These are phyloP conservation scores for Coemansia sp. DNA, from an alignment of 192 early-diverging fungal species.

Conservation along the genomic window DNA sequence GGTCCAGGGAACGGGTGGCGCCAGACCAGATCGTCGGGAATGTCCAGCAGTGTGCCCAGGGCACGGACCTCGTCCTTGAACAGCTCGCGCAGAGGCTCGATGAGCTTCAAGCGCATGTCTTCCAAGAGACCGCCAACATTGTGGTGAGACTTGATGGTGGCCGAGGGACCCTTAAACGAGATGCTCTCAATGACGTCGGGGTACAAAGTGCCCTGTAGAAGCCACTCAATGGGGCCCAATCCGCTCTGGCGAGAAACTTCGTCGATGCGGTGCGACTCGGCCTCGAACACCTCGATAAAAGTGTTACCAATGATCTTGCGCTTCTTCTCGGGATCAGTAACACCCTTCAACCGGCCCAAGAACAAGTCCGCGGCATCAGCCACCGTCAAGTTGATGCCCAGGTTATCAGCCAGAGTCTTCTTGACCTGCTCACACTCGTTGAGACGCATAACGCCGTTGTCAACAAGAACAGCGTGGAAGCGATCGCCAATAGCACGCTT, in stretches of 20 bases:
- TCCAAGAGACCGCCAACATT: conserved; percentile 97
- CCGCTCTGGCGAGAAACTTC: conserved; percentile 67
- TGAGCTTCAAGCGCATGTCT: conserved; percentile 97
- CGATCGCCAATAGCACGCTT: conserved; percentile 96
- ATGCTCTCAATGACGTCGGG: conserved; percentile 99
- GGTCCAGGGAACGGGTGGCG: conserved; percentile 99
- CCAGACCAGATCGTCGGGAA: conserved; percentile 96
- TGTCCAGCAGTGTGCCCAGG: conserved; percentile 84
- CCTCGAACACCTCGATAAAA: conserved; percentile 97
- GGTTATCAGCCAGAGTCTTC: conserved; percentile 78
- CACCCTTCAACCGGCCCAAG: conserved; percentile 80
- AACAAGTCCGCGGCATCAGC: conserved; percentile 86
- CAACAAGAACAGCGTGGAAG: conserved; percentile 97
- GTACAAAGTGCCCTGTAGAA: conserved; percentile 97
- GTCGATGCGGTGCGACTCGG: conserved; percentile 87
- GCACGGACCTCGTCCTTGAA: conserved; percentile 99
- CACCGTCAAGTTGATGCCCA: conserved; percentile 95
- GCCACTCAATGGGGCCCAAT: conserved; percentile 82
- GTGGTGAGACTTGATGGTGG: conserved; percentile 99
- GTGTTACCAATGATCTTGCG: conserved; percentile 99
- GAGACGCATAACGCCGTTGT: conserved; percentile 98
- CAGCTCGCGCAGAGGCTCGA: conserved; percentile 96
- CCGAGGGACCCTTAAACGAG: conserved; percentile 98
- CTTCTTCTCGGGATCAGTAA: conserved; percentile 95
- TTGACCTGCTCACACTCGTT: conserved; percentile 90